Base-by-base conservation (phyloP, 1,284 basidiomycete species). In the Vanrija sp. region DNA sequence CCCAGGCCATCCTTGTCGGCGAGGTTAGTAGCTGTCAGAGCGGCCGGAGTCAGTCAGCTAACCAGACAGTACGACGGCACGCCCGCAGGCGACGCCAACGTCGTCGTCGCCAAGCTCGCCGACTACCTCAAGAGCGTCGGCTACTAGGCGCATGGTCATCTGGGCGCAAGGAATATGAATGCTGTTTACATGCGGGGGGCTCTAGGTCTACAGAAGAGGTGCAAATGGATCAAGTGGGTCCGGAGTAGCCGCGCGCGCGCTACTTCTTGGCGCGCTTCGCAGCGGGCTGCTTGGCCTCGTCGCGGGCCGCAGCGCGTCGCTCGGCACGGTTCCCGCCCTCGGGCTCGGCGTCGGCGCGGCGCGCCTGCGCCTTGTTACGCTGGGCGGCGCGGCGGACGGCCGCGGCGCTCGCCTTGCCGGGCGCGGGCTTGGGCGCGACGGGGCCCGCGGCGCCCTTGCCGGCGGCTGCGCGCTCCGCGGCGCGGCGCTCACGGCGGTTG, bases 1-100 rank as follows among this genome's bases (percentile, higher is more conserved):
- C 83, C 65, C 89, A 92, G 72, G 91, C 91, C 5, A 81, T 96
- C 60, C 81, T 98, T 55, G 85, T 98, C 23, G 83, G 86, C 14
- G 85, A 87, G 67, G 74, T 76, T 48, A 53, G 71, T 64, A 19
- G 19, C 18, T 10, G 23, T 3, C 16, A 0, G 4, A 1, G 16
- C 15, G n/a, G n/a, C 19, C 1, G 23, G 19, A 5, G 26, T 10
- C 16, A 15, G 21, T 23, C 18, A 25, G 34, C 46, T 54, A 18
- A 54, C 48, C 29, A 18, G 12, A 3, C 57, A 74, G 73, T 97
- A 97, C 78, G 63, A 66, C 0, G 80, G 83, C 25, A 79, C 75
- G 40, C 71, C 78, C 25, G 87, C 87, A 2, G 72, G 80, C 42
- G 91, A 96, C 71, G 82, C 84, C 23, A 89, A 86, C 46, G 75